Percentiles rank a stretch among this genome's conserved stretches.
These are phyloP conservation scores for Sechiopsis laciniata DNA, from an alignment of 306 rosid species.

Conservation along the genomic window DNA sequence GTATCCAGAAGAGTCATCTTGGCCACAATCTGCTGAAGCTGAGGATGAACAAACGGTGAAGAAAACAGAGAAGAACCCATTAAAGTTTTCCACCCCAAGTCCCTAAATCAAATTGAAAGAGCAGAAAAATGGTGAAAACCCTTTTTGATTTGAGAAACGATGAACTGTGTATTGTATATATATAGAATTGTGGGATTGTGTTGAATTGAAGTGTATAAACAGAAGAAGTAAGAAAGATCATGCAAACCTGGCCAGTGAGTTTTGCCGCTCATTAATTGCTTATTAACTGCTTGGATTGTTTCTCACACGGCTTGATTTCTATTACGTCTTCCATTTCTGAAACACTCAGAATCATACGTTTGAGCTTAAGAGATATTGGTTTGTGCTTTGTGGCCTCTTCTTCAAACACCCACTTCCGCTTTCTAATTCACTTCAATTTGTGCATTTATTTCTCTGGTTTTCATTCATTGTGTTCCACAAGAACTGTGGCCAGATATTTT, in stretches of 20 bases:
- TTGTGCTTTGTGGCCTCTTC: too few relatives aligned
- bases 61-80: slow-evolving; percentile 41
- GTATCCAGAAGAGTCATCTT: slow-evolving; percentile 52
- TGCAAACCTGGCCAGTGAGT: too few relatives aligned
- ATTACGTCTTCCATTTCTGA: not conserved
- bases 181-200: too few relatives aligned
- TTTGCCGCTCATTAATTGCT: not conserved
- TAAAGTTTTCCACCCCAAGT: not conserved
- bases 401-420: not conserved
- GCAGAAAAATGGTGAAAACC: not conserved
- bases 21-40: slow-evolving; percentile 42
- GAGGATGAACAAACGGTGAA: slow-evolving; percentile 43
- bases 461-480: too few relatives aligned
- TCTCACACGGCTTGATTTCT: slow-evolving; percentile 11
- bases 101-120: not conserved
- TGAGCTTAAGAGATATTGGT: not conserved
- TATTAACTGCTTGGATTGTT: not conserved
- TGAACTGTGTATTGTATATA: not conserved
- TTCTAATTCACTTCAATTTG: not conserved
- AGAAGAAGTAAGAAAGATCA: too few relatives aligned
- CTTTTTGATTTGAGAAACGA: not conserved
- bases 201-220: too few relatives aligned
- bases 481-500: too few relatives aligned
- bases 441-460: not conserved
- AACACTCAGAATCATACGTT: not conserved